Evolutionary conservation across 352 stramenopile species (phyloP).

Genomic region (Phytophthora quininea): DNA sequence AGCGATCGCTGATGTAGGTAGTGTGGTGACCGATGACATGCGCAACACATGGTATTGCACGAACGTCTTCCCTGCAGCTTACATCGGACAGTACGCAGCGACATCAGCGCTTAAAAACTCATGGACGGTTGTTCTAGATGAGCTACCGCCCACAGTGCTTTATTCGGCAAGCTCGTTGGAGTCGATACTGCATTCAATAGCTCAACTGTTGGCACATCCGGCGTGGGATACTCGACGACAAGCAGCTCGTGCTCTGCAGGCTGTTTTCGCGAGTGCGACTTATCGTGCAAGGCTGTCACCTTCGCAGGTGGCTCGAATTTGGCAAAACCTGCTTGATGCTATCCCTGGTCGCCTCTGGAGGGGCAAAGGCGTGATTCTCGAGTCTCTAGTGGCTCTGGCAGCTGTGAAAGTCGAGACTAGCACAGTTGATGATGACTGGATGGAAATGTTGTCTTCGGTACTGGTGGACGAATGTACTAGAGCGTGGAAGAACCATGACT

Average conservation of each 20-base stretch:
- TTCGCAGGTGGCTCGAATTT: slow-evolving; percentile 57
- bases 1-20: slow-evolving; percentile 44
- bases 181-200: slow-evolving; percentile 47
- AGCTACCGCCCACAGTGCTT: slow-evolving; percentile 64
- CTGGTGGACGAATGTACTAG: slow-evolving; percentile 67
- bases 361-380: slow-evolving; percentile 76
- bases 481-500: slow-evolving; percentile 64
- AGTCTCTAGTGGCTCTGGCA: slow-evolving; percentile 67
- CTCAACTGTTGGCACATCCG: slow-evolving; percentile 59
- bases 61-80: slow-evolving; percentile 74
- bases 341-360: slow-evolving; percentile 78
- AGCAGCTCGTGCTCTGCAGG: slow-evolving; percentile 64
- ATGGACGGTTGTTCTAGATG: slow-evolving; percentile 70
- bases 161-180: slow-evolving; percentile 59
- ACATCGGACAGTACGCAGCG: slow-evolving; percentile 73
- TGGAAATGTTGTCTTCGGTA: slow-evolving; percentile 38
- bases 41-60: slow-evolving; percentile 69
- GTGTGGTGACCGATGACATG: slow-evolving; percentile 43
- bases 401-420: slow-evolving; percentile 29
- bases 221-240: slow-evolving; percentile 81
- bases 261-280: slow-evolving; percentile 53
- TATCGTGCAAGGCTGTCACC: slow-evolving; percentile 52
- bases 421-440: slow-evolving; percentile 22
- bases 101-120: slow-evolving; percentile 48
- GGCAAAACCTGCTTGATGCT: slow-evolving; percentile 48